Evolutionary conservation across 2,329 filamentous ascomycete genomes (phyloP), one percentile per base, ranked within the genome.

Genomic region (Colletotrichum sp.): DNA sequence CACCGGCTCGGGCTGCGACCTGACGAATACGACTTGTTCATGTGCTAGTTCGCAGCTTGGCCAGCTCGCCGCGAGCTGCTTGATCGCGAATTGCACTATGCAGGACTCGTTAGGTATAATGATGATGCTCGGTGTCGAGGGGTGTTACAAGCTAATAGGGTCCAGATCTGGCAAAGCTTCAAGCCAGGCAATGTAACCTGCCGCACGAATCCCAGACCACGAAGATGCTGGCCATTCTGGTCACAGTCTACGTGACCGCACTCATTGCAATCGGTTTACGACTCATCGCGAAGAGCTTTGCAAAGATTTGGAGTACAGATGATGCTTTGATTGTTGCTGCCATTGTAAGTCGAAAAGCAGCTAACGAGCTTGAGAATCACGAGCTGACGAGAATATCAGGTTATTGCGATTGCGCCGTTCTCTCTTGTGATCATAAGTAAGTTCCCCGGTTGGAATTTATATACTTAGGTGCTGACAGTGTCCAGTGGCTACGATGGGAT

Each of bases 61-160:
- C 6, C 75, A 71, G 16, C 16, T 70, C 11, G 55, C 71, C 9
- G 76, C 52, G 4, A 39, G 62, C 11, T 78, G 76, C 30, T 6
- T 78, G 29, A n/a, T 74, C 13, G 76, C 70, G 3, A 78, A 78
- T 7, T 78, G 76, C 32, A 78, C 76, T 6, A 77, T 77, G 76
- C 74, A 78, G 19, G 76, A 78, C 19, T 74, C 76, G n/a, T 30
- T 78, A 13, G 76, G 76, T 78, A 36, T 27, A 22, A 15, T 16
- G 22, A n/a, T 13, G 36, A 19, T 25, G 1, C n/a, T 27, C n/a
- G 8, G 11, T 44, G 11, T 44, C 12, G 9, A 44, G 55, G 6
- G 22, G 25, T 16, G 1, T 32, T 22, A 30, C 22, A 12, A n/a
- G n/a, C 62, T 64, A 22, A 64, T 2, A 12, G 1, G n/a, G 15